Percentiles rank a stretch among this genome's conserved stretches.
Evolutionary conservation across 306 rosid species (phyloP).

Genomic region (Gastrolobium bilobum): DNA sequence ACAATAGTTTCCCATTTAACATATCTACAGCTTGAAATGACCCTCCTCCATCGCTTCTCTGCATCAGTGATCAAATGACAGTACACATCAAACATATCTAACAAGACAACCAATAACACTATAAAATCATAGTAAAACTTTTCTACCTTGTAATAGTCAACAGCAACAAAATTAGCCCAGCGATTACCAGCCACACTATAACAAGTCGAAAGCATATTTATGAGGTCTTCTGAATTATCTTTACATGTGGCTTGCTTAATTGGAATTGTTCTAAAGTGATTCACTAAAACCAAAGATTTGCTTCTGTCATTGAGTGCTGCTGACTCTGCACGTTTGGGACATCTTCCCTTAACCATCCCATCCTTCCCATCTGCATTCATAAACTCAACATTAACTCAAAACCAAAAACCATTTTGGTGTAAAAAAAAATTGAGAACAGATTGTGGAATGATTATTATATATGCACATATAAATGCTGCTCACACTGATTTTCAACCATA

Average conservation of each 20-base stretch:
- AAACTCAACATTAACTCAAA: conserved; percentile 8
- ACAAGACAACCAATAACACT: not conserved
- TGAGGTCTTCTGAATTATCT: conserved; percentile 51
- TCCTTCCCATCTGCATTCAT: conserved; percentile 51
- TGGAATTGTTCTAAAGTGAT: conserved; percentile 53
- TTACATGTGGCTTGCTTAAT: conserved; percentile 32
- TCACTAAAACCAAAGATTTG: conserved; percentile 55
- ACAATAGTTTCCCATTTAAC: conserved; percentile 52
- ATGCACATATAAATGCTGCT: conserved; percentile 2
- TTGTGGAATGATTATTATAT: not conserved
- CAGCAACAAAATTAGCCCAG: conserved; percentile 62
- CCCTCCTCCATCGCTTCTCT: conserved; percentile 64
- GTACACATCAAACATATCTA: not conserved
- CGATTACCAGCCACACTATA: conserved; percentile 46
- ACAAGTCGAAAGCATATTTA: conserved; percentile 52
- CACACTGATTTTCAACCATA: conserved; percentile 62
- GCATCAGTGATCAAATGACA: conserved; percentile 4
- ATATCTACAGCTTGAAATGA: conserved; percentile 57
- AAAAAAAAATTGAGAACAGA: not conserved
- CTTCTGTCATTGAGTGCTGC: conserved; percentile 47
- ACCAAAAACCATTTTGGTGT: not conserved
- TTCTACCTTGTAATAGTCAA: conserved; percentile 59
- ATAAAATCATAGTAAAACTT: not conserved
- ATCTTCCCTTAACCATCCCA: conserved; percentile 53
- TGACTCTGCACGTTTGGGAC: conserved; percentile 50